Base-by-base conservation (phyloP, 192 early-diverging fungal genomes). In the Pecoramyces ruminantium region DNA sequence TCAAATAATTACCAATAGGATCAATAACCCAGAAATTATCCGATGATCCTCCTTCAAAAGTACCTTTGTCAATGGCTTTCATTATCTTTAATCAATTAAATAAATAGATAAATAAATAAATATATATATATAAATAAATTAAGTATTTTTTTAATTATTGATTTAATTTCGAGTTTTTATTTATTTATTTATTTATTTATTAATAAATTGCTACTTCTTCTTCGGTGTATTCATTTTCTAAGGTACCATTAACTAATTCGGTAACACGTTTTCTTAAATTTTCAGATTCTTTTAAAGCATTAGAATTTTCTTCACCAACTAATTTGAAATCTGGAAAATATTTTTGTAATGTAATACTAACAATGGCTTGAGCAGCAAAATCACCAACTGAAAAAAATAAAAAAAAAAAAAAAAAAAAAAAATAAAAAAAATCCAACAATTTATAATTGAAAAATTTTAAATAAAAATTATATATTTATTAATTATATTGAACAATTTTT, bases 381-480 rank as follows among this genome's bases (percentile, higher is more conserved):
- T 99, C 98, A 21, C 96, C 98, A 40, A 99, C 96, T 90, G 79
- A n/a, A n/a, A n/a, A n/a, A n/a, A n/a, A n/a, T n/a, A n/a, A n/a
- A n/a, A n/a, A n/a, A n/a, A n/a, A n/a, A n/a, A n/a, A n/a, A n/a
- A n/a, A n/a, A n/a, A n/a, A n/a, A n/a, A n/a, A n/a, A n/a, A n/a
- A n/a, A n/a, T n/a, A n/a, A n/a, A n/a, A n/a, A n/a, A n/a, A n/a
- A n/a, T n/a, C n/a, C n/a, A n/a, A n/a, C n/a, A n/a, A n/a, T n/a
- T n/a, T n/a, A n/a, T n/a, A n/a, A n/a, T n/a, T n/a, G n/a, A n/a
- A n/a, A n/a, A n/a, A n/a, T n/a, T n/a, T n/a, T 17, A 21, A 51
- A 21, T 17, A 21, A 51, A 51, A 11, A 38, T 42, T 82, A 4
- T 11, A 82, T 30, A 82, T 38, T 13, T 29, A 30, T 30, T 11